Evolutionary conservation across 148 eudicot species (phyloP), one percentile per base, ranked within the genome.

Genomic region (Amaranthus cruentus): DNA sequence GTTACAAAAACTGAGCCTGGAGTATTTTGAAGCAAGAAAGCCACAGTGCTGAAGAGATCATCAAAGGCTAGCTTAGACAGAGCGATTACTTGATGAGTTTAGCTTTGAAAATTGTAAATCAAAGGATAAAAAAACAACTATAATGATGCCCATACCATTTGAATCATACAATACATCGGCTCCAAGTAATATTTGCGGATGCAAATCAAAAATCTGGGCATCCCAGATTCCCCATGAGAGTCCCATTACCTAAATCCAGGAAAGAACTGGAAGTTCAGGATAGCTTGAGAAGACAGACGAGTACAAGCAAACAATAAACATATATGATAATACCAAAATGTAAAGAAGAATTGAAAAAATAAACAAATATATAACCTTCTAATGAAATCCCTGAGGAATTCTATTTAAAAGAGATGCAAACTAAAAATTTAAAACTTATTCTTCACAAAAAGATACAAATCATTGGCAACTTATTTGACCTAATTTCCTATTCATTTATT

Each of bases 151-250:
- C 76, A 48, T 85, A 90, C 98, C 97, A 71, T 81, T 82, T 6
- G 90, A 15, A 72, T 95, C 96, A 74, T 95, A 91, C 66, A 95
- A 84, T n/a, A 95, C 96, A 81, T 95, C 98, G 62, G 98, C 98
- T 65, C 98, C 98, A 49, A 95, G 96, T 69, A 95, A 74, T 52
- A 95, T 81, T 66, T 85, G 79, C 10, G 97, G 93, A 63, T 64
- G 84, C 74, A 90, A 77, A 66, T 73, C 70, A 82, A 95, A 87
- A 66, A 87, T 76, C 38, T 82, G 78, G 71, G 78, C 90, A 82
- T 91, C 96, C 97, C 96, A 95, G 47, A 88, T 65, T 9, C 97
- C 97, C 98, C 98, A 95, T 9, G 90, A 83, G 61, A 95, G 88
- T 67, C 96, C 98, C 78, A 76, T 53, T 28, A 90, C 93, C 98